Evolutionary conservation across 352 stramenopile species (phyloP).

Genomic region (Phytopythium oedochilum): DNA sequence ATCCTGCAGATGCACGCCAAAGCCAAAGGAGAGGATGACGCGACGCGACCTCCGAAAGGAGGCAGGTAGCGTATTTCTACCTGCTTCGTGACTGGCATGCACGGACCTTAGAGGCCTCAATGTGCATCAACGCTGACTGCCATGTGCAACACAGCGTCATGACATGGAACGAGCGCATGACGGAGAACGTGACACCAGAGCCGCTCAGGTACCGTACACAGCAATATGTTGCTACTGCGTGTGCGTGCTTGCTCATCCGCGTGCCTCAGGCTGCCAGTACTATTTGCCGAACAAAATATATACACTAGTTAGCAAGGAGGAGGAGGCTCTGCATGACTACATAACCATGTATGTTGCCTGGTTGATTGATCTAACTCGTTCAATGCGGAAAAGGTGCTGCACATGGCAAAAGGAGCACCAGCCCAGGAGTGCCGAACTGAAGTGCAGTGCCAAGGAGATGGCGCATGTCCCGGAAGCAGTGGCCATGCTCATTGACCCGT

Average conservation of each 20-base stretch:
- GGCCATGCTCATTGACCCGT: slow-evolving; percentile 39
- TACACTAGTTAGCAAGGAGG: slow-evolving; percentile 7
- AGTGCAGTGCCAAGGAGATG: not conserved
- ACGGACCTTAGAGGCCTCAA: not conserved
- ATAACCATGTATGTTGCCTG: not conserved
- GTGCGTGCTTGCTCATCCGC: not conserved
- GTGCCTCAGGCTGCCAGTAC: not conserved
- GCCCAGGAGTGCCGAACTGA: not conserved
- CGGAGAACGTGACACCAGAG: slow-evolving; percentile 4
- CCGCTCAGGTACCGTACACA: slow-evolving; percentile 6
- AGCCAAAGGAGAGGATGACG: not conserved
- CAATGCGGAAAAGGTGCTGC: not conserved
- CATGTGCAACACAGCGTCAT: slow-evolving; percentile 6
- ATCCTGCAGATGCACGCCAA: slow-evolving; percentile 46
- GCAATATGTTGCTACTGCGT: not conserved
- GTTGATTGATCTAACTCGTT: not conserved
- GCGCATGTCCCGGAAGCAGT: not conserved
- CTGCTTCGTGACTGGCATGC: not conserved
- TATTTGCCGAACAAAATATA: slow-evolving; percentile 6
- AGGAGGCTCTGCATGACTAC: slow-evolving; percentile 1
- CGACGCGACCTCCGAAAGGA: slow-evolving; percentile 9
- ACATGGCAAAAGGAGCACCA: not conserved
- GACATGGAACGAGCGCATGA: not conserved
- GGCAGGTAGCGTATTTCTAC: slow-evolving; percentile 33
- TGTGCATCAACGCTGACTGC: slow-evolving; percentile 1